Evolutionary conservation across 768 basidiomycete species (phyloP).

Genomic region (Gelatoporia subvermispora): DNA sequence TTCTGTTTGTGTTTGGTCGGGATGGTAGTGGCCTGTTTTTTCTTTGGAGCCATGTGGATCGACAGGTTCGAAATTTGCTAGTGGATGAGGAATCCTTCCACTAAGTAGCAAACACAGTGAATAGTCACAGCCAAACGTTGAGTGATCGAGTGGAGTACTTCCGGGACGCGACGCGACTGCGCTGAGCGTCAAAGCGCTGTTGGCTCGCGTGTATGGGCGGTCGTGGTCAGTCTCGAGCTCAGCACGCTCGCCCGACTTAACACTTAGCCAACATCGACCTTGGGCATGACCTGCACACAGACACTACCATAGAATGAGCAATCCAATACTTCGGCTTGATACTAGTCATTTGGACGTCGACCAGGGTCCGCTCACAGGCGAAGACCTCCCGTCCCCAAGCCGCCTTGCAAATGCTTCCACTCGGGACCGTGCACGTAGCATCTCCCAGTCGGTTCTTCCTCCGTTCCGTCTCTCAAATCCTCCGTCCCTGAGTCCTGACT

Average conservation of each 20-base stretch:
- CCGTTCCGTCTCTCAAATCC: constrained; percentile 26
- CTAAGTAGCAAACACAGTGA: too few species aligned
- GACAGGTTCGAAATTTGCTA: too few species aligned
- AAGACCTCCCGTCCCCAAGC: too few species aligned
- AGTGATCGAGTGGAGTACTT: too few species aligned
- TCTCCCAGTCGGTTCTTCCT: constrained; percentile 20
- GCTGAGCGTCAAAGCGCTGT: too few species aligned
- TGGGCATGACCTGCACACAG: background rate
- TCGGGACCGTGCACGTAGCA: constrained; percentile 17
- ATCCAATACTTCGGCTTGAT: constrained; percentile 14
- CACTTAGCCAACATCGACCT: background rate
- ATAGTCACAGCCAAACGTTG: too few species aligned
- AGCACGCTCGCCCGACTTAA: too few species aligned
- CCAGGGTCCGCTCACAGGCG: constrained; percentile 1
- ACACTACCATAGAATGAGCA: background rate
- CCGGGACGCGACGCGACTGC: too few species aligned
- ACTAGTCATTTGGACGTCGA: constrained; percentile 7
- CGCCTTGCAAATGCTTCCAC: constrained; percentile 9
- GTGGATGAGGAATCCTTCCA: too few species aligned
- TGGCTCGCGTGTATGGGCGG: too few species aligned
- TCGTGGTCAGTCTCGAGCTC: too few species aligned
- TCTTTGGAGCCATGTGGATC: constrained; percentile 17
- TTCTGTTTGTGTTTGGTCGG: constrained; percentile 36
- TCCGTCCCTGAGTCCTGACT: constrained; percentile 16
- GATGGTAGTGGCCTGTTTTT: constrained; percentile 11